Evolutionary conservation across 1,284 basidiomycete species (phyloP).

Genomic region (Leccinum angustisporum): DNA sequence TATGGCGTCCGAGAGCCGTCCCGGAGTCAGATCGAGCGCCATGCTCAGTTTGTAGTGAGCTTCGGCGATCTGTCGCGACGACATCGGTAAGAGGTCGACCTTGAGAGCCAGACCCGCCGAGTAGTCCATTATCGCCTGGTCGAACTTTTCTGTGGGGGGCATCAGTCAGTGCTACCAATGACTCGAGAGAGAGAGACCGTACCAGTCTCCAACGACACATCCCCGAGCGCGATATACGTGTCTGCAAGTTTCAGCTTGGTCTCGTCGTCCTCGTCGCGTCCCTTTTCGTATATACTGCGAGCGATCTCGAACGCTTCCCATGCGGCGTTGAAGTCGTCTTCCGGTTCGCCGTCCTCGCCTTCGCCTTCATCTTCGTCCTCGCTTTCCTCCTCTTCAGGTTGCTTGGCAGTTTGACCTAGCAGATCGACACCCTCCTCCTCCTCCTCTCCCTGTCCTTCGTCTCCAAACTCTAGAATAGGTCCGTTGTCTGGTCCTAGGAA

Average conservation of each 20-base stretch:
- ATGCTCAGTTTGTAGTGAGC: constrained; percentile 90
- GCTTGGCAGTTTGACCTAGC: constrained; percentile 53
- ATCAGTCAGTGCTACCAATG: constrained; percentile 6
- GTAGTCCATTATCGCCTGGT: constrained; percentile 86
- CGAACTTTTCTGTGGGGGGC: constrained; percentile 76
- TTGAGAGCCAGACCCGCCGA: constrained; percentile 73
- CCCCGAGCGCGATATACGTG: constrained; percentile 80
- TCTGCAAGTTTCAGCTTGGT: constrained; percentile 78
- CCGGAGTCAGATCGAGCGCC: constrained; percentile 82
- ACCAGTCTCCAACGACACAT: constrained; percentile 90
- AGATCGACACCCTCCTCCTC: constrained; percentile 57
- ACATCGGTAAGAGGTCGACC: constrained; percentile 65
- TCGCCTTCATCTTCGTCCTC: constrained; percentile 55
- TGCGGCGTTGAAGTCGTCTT: constrained; percentile 92
- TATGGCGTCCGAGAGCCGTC: constrained; percentile 77
- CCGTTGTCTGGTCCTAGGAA: constrained; percentile 38
- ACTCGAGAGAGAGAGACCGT: neutral
- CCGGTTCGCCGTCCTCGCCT: constrained; percentile 53
- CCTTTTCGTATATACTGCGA: constrained; percentile 76
- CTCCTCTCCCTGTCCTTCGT: constrained; percentile 62
- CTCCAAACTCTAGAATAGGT: constrained; percentile 72
- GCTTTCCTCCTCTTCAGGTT: constrained; percentile 44
- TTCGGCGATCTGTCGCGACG: constrained; percentile 85
- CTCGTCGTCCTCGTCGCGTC: constrained; percentile 55
- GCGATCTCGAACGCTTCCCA: constrained; percentile 93